A percentile compares a stretch with the other conserved stretches of the same genome.
Evolutionary conservation across 129 eudicot species (phyloP).

Genomic region (Cynara cardunculus): DNA sequence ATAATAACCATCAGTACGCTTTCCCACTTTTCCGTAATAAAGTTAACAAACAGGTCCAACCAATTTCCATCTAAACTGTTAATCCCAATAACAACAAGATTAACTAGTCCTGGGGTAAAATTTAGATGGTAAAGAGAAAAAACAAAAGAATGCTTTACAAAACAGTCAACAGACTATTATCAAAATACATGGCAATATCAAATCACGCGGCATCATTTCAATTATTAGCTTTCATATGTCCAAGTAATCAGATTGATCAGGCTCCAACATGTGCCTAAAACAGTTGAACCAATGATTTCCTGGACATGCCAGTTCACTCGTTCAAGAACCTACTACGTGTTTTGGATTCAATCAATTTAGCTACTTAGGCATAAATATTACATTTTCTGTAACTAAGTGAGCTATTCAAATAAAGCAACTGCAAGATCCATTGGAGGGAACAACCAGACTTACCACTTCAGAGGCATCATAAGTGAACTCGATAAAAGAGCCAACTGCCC

Average conservation of each 20-base stretch:
- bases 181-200: not conserved
- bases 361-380: not conserved
- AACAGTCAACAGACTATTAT: not conserved
- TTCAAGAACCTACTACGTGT: not conserved
- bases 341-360: not conserved
- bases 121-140: not conserved
- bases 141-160: not conserved
- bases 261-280: not conserved
- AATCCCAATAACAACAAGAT: not conserved
- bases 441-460: slow-evolving; percentile 66
- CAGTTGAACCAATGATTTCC: not conserved
- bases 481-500: slow-evolving; percentile 96
- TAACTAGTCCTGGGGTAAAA: not conserved
- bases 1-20: no score
- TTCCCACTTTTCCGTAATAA: no score
- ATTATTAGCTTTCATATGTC: not conserved
- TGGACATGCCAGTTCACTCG: not conserved
- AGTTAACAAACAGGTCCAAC: no score
- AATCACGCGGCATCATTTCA: not conserved
- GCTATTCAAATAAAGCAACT: slow-evolving; percentile 4
- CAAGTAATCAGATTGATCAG: not conserved
- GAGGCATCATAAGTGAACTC: slow-evolving; percentile 87
- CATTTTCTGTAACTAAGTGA: not conserved
- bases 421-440: slow-evolving; percentile 1
- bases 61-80: not conserved